Evolutionary conservation across 192 early-diverging fungal species (phyloP).

Genomic region (Dimargaris xerosporica): DNA sequence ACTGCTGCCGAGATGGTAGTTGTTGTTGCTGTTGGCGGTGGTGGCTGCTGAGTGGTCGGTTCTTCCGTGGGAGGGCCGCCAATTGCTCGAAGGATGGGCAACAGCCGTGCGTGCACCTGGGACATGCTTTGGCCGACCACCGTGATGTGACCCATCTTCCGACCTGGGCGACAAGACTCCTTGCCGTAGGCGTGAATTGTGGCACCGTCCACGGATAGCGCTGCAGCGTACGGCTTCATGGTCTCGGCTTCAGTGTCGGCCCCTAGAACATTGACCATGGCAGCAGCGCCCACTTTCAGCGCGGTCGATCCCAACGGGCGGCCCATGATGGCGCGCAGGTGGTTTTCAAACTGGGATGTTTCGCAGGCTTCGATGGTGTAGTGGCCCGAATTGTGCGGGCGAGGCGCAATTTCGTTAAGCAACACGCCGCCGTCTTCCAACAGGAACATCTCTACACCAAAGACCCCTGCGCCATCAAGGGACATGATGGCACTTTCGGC

Average conservation of each 20-base stretch:
- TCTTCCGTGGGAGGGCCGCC: conserved; percentile 35
- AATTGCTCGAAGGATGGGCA: conserved; percentile 41
- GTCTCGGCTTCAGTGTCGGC: conserved; percentile 39
- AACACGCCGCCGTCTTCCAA: conserved; percentile 71
- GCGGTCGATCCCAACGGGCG: conserved; percentile 73
- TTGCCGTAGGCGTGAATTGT: conserved; percentile 95
- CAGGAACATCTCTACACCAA: conserved; percentile 97
- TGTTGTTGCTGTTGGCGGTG: not conserved
- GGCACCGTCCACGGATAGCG: conserved; percentile 66
- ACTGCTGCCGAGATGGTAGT: conserved; percentile 19
- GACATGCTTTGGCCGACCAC: conserved; percentile 74
- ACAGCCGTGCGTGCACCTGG: conserved; percentile 48
- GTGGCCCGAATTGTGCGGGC: conserved; percentile 98
- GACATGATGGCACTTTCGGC: conserved; percentile 66
- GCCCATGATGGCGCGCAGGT: conserved; percentile 79
- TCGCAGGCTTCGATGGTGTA: conserved; percentile 96
- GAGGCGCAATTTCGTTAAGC: conserved; percentile 96
- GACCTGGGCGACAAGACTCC: conserved; percentile 63
- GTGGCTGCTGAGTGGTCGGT: conserved; percentile 23
- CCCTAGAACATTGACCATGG: conserved; percentile 95
- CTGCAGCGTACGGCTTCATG: conserved; percentile 31
- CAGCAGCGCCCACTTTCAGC: conserved; percentile 79
- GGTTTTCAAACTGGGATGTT: conserved; percentile 95
- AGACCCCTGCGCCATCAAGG: conserved; percentile 75
- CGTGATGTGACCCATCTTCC: conserved; percentile 98